Evolutionary conservation across 257 asterid genomes (phyloP), one percentile per base, ranked within the genome.

Genomic region (Scutellaria barbata): DNA sequence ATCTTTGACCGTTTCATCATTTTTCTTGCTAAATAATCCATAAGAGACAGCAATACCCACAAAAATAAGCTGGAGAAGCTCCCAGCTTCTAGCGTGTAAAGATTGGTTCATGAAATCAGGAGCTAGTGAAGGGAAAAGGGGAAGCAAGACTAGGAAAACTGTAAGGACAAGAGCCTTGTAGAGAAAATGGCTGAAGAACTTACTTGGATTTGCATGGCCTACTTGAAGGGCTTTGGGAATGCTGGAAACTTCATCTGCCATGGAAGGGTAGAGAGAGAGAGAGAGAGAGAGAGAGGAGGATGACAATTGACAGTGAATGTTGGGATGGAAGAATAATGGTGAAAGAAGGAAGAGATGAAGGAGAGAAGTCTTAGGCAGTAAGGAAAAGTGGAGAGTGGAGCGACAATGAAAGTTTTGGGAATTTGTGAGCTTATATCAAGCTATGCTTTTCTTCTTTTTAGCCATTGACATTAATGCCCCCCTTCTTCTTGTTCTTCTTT

Each of bases 1-100:
- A 67, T 90, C 92, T 30, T 87, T 86, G 7, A 77, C 88, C 4
- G 73, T 18, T 11, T 84, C 94, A 16, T 89, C 96, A 18, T 88
- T 92, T 80, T 81, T 86, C 84, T 70, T 84, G 86, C 99, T 92
- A 40, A 95, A 95, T 0, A 92, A 76, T 3, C 99, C 99, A 52
- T 95, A 95, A 17, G 99, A 95, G 60, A 95, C 98, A 13, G 97
- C 97, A 39, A 95, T 85, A 13, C 99, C 99, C 50, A 95, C 98
- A 64, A 88, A 87, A 69, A 95, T 73, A 6, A 95, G 89, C 83
- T 95, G 99, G 59, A 95, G 76, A 75, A 92, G 82, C 85, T 95
- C 99, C 97, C 97, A 92, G 51, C 89, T 89, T 66, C 87, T 79
- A 0, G 95, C 83, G 20, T 89, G 85, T 0, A 87, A 56, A 40